These are phyloP conservation scores for Croton laevigatus DNA, from an alignment of 441 rosid genomes.

Conservation along the genomic window DNA sequence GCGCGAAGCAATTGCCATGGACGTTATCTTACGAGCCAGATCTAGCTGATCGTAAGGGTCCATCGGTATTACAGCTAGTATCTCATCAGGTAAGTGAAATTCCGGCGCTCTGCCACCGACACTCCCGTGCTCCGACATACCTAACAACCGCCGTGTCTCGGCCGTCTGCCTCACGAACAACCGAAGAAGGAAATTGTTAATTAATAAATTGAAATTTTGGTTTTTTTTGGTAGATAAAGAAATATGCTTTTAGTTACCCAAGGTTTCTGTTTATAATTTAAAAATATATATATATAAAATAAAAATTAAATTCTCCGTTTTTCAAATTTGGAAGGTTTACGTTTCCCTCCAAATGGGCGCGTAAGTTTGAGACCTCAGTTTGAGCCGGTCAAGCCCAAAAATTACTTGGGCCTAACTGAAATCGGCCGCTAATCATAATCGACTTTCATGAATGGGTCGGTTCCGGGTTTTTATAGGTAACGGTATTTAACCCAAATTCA, in stretches of 20 bases:
- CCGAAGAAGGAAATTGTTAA: neutral
- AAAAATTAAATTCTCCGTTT: neutral
- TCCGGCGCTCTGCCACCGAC: slow-evolving; percentile 44
- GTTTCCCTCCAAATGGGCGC: slow-evolving; percentile 29
- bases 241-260: neutral
- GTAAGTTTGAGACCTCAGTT: neutral
- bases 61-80: slow-evolving; percentile 66
- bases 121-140: slow-evolving; percentile 23
- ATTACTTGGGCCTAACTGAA: no score
- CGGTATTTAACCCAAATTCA: no score
- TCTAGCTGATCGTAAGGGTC: slow-evolving; percentile 89
- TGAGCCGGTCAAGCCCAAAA: neutral
- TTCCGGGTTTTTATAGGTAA: no score
- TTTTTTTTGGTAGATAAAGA: neutral
- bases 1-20: slow-evolving; percentile 84
- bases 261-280: neutral
- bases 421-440: no score
- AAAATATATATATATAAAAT: neutral
- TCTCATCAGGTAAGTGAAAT: slow-evolving; percentile 64
- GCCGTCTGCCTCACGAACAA: neutral
- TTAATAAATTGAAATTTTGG: slow-evolving; percentile 4
- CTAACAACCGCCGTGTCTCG: neutral
- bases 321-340: slow-evolving; percentile 10
- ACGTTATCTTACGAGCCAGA: slow-evolving; percentile 85
- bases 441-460: no score